phyloP scores from a whole-genome alignment of 768 basidiomycete species.

The Calocera cornea region DNA sequence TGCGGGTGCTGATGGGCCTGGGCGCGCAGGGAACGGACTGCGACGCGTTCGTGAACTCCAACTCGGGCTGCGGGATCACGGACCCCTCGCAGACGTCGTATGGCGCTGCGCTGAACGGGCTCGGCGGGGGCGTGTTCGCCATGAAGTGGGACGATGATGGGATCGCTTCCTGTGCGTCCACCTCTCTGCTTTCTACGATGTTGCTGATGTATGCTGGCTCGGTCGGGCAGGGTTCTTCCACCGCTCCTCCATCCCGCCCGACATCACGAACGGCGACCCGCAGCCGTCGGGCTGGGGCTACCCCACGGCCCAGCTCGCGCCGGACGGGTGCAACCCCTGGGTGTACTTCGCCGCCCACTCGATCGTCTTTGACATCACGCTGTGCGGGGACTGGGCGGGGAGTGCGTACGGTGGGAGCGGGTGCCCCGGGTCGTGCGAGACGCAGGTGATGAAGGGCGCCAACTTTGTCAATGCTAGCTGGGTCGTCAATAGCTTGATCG shows the following conservation, averaged over 20 bases:
- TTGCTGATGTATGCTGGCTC: background rate
- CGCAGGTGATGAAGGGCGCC: background rate
- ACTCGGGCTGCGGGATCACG: conserved; percentile 63
- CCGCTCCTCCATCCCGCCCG: conserved; percentile 56
- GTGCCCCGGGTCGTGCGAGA: background rate
- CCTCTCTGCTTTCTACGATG: background rate
- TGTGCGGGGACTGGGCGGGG: conserved; percentile 43
- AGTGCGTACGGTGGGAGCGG: background rate
- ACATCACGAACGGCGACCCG: conserved; percentile 48
- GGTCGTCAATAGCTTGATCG: background rate
- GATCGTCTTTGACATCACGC: conserved; percentile 70
- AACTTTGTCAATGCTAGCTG: background rate
- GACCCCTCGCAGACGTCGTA: conserved; percentile 76
- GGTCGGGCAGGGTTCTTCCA: conserved; percentile 58
- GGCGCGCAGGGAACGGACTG: conserved; percentile 37
- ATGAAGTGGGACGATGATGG: conserved; percentile 78
- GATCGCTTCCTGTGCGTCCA: conserved; percentile 58
- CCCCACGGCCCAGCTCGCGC: conserved; percentile 48
- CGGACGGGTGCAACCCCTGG: conserved; percentile 42
- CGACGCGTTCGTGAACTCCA: conserved; percentile 31
- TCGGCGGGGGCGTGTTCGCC: conserved; percentile 71
- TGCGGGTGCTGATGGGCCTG: conserved; percentile 33
- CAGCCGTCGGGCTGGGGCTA: conserved; percentile 53
- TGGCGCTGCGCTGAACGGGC: conserved; percentile 65
- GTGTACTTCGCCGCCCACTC: conserved; percentile 54